Percentiles rank a stretch among this genome's conserved stretches.
Conservation (phyloP, 1,284 basidiomycete genomes). For the Meira miltonrushii region DNA sequence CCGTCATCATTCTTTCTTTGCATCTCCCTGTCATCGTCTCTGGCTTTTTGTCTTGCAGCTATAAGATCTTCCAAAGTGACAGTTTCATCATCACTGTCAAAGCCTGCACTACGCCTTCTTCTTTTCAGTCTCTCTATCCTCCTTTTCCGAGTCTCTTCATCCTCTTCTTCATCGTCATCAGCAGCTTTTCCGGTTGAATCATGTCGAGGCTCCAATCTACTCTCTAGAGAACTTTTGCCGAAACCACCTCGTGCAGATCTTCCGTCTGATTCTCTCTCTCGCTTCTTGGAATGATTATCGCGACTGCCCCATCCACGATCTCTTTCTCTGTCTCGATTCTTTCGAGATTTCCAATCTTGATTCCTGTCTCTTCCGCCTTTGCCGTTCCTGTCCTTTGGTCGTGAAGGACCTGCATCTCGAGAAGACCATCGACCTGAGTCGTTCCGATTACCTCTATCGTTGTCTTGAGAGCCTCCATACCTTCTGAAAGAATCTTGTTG, state of each 20-base stretch:
- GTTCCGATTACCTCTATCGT: not conserved
- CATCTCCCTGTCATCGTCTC: too few relatives aligned
- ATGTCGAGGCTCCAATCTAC: not conserved
- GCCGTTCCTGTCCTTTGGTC: not conserved
- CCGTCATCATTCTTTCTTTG: too few relatives aligned
- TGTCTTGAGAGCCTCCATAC: not conserved
- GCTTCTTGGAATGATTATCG: not conserved
- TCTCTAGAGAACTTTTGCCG: too few relatives aligned
- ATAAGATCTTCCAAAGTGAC: too few relatives aligned
- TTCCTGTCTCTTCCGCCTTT: not conserved
- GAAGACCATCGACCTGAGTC: not conserved
- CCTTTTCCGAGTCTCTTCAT: not conserved
- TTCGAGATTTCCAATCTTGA: too few relatives aligned
- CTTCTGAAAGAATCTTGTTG: not conserved
- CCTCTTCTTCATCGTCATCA: not conserved
- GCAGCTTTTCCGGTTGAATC: not conserved
- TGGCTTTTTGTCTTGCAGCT: too few relatives aligned
- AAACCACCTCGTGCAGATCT: too few relatives aligned
- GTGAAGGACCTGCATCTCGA: not conserved
- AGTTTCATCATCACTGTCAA: not conserved
- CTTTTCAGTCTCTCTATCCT: not conserved
- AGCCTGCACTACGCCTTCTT: not conserved
- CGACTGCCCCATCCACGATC: not conserved
- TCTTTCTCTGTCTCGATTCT: not conserved
- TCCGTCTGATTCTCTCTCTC: too few relatives aligned